Evolutionary conservation across 164 flowering plant species (phyloP).

Genomic region (Piper longum): DNA sequence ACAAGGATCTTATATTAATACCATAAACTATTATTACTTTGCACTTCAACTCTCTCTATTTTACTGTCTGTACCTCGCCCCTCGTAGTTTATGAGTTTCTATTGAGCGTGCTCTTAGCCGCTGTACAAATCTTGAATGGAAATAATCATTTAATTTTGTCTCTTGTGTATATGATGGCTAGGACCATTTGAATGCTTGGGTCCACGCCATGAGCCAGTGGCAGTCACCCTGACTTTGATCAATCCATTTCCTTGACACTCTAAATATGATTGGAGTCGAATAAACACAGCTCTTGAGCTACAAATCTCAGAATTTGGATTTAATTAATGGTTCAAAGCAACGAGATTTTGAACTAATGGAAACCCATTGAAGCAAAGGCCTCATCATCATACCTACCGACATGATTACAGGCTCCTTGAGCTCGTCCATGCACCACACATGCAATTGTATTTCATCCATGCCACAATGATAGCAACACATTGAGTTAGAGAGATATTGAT

Average conservation of each 20-base stretch:
- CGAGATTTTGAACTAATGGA: too few relatives aligned
- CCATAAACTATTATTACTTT: too few relatives aligned
- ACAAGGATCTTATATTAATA: too few relatives aligned
- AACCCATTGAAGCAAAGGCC: neutral
- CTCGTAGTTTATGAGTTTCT: neutral
- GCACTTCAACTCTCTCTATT: neutral
- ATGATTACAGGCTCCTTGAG: neutral
- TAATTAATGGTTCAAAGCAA: too few relatives aligned
- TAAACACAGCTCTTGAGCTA: too few relatives aligned
- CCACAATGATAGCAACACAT: neutral
- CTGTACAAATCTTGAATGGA: neutral
- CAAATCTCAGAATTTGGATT: too few relatives aligned
- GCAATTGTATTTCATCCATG: neutral
- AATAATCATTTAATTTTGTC: constrained; percentile 1
- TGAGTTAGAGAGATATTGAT: neutral
- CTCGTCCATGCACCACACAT: neutral
- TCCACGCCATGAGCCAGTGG: neutral
- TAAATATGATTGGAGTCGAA: too few relatives aligned
- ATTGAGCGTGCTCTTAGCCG: neutral
- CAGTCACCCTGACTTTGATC: neutral
- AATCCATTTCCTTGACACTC: too few relatives aligned
- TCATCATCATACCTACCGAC: neutral
- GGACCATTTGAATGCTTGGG: neutral
- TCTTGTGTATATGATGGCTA: neutral
- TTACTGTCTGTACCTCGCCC: neutral